Evolutionary conservation across 1,284 basidiomycete genomes (phyloP), one percentile per base, ranked within the genome.

Genomic region (Leccinum proliferum): DNA sequence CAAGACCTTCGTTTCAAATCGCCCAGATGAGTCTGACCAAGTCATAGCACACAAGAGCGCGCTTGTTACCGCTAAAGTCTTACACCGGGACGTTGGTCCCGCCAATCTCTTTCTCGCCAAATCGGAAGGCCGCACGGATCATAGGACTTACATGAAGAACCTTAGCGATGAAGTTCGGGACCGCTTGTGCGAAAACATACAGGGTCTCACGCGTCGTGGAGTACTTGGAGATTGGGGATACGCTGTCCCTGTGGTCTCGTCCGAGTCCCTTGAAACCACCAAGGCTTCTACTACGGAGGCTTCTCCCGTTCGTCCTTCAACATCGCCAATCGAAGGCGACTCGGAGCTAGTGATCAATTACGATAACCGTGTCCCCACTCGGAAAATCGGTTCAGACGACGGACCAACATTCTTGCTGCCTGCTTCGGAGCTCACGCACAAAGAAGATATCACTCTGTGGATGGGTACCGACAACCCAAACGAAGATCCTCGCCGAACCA

Each of bases 381-480:
- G 12, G 41, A 43, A 25, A 48, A 55, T 63, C 29, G 39, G 34
- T 9, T 29, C n/a, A 11, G 12, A 52, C 7, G 41, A 60, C 14
- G 37, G 15, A 2, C n/a, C 21, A 9, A 3, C 4, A 4, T n/a
- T 46, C 9, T 9, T 60, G 1, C 21, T 41, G 39, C 15, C 58
- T 11, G 21, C 48, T 43, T 57, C 57, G 10, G 10, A 66, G 0
- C 29, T 66, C 35, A 62, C 39, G 2, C 21, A 1, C 4, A 6
- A 65, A 0, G 5, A 66, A 14, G 15, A 66, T 12, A 65, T 66
- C 4, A 5, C 48, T 7, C 59, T 66, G 2, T 8, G 37, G 7
- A 65, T 61, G 63, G 63, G 60, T 18, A 60, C 55, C 10, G 35
- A 59, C 25, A 9, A 58, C 12, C 58, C 55, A 2, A 25, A 60